phyloP scores from a whole-genome alignment of 2,329 filamentous ascomycete species.

The Dissoconium aciculare region DNA sequence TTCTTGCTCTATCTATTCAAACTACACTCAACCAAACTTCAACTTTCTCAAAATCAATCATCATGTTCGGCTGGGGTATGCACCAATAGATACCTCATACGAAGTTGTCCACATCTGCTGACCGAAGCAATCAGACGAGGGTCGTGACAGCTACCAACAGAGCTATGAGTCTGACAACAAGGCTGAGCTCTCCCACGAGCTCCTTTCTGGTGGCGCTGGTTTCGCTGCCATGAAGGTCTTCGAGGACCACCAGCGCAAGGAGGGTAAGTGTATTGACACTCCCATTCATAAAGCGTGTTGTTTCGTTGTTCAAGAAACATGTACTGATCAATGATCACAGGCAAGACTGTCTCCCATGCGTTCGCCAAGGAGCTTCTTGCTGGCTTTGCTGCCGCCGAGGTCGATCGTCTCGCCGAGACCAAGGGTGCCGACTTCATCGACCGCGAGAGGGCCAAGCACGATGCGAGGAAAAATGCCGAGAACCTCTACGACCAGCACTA shows the following conservation, averaged over 20 bases:
- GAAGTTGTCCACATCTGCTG: too few species aligned
- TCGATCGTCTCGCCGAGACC: constrained; percentile 56
- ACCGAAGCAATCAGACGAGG: too few species aligned
- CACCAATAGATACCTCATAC: too few species aligned
- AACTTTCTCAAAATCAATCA: constrained; percentile 1
- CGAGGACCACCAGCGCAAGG: constrained; percentile 56
- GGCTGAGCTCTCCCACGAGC: constrained; percentile 54
- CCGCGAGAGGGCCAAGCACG: constrained; percentile 32
- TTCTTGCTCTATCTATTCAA: constrained; percentile 4
- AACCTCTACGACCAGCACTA: constrained; percentile 37
- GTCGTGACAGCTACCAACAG: constrained; percentile 39
- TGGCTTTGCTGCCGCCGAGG: constrained; percentile 56
- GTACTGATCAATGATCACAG: too few species aligned
- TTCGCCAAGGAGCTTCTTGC: constrained; percentile 67
- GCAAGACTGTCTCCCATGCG: constrained; percentile 54
- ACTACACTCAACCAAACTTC: too few species aligned
- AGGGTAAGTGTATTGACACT: constrained; percentile 37
- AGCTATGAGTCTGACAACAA: constrained; percentile 39
- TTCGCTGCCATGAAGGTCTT: constrained; percentile 70
- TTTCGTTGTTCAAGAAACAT: too few species aligned
- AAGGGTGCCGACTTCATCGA: constrained; percentile 38
- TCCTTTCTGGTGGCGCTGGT: constrained; percentile 58
- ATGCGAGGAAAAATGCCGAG: constrained; percentile 30
- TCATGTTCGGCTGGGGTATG: constrained; percentile 37
- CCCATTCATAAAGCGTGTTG: too few species aligned